phyloP scores from a whole-genome alignment of 2,329 filamentous ascomycete species.

The Verticillium tricorpus region DNA sequence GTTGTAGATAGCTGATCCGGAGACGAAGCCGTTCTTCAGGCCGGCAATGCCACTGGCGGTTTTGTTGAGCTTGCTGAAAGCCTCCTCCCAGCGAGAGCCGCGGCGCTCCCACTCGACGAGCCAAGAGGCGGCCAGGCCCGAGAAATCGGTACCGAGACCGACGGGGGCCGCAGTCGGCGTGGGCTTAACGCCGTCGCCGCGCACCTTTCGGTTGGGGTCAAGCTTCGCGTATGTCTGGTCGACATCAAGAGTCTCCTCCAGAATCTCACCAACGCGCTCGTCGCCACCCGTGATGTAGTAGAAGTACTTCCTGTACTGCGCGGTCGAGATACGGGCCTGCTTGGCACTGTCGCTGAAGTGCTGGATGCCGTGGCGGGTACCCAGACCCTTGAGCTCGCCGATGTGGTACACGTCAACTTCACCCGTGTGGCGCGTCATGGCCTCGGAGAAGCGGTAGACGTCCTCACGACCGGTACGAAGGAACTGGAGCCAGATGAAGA shows the following conservation, averaged over 20 bases:
- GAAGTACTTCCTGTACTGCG: conserved; percentile 51
- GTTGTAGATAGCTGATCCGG: conserved; percentile 49
- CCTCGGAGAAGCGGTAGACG: conserved; percentile 55
- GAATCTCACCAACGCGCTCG: conserved; percentile 50
- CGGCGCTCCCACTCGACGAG: conserved; percentile 57
- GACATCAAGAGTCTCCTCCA: conserved; percentile 45
- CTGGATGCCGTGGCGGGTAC: conserved; percentile 58
- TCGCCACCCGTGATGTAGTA: conserved; percentile 55
- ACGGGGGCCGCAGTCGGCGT: conserved; percentile 39
- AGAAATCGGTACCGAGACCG: conserved; percentile 56
- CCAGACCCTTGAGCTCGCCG: conserved; percentile 53
- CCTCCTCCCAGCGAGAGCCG: conserved; percentile 47
- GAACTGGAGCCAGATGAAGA: conserved; percentile 61
- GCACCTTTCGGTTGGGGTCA: conserved; percentile 56
- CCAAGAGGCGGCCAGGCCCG: conserved; percentile 51
- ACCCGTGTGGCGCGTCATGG: conserved; percentile 51
- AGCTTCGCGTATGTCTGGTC: conserved; percentile 48
- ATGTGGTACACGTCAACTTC: conserved; percentile 61
- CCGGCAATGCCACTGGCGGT: conserved; percentile 46
- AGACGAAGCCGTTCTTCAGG: conserved; percentile 56
- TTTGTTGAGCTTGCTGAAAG: conserved; percentile 42
- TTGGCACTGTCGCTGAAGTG: conserved; percentile 59
- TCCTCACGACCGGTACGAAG: conserved; percentile 53
- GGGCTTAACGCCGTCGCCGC: conserved; percentile 44
- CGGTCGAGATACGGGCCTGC: conserved; percentile 56